Evolutionary conservation across 768 basidiomycete species (phyloP).

Genomic region (Leccinum barrowsii): DNA sequence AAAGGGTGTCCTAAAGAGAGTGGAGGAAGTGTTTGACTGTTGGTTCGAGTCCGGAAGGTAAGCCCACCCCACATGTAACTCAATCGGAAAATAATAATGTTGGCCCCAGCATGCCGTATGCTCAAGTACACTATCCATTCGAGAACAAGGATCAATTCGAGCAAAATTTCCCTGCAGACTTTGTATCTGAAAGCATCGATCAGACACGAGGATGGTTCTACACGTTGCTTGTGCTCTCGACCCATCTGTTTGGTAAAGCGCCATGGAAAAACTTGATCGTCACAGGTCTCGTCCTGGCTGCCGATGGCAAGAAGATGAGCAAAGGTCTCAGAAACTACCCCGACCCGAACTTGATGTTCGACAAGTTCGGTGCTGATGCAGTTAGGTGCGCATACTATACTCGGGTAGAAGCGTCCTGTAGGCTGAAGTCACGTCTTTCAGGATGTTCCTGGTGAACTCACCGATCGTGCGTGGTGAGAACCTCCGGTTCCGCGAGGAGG

Average conservation of each 20-base stretch:
- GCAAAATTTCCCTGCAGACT: conserved; percentile 87
- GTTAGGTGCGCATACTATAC: conserved; percentile 54
- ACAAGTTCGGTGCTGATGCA: conserved; percentile 93
- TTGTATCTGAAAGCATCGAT: conserved; percentile 97
- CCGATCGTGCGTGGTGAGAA: conserved; percentile 98
- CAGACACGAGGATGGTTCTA: conserved; percentile 99
- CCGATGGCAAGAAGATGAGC: conserved; percentile 99
- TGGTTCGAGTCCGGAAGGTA: conserved; percentile 99
- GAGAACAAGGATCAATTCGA: conserved; percentile 92
- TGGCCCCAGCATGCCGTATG: conserved; percentile 88
- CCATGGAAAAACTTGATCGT: conserved; percentile 99
- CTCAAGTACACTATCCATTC: conserved; percentile 96
- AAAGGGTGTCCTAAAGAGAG: conserved; percentile 78
- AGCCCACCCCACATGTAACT: conserved; percentile 15
- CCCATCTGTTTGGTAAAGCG: conserved; percentile 87
- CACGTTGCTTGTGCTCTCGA: conserved; percentile 92
- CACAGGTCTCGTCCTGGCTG: conserved; percentile 91
- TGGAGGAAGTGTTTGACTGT: conserved; percentile 99
- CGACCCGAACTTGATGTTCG: conserved; percentile 87
- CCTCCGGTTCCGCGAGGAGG: conserved; percentile 95
- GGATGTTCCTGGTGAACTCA: conserved; percentile 98
- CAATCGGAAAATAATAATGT: background rate
- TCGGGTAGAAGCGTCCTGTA: background rate
- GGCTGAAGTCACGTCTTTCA: conserved; percentile 25
- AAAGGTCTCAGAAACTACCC: conserved; percentile 97